Conservation (phyloP, 2,329 filamentous ascomycete genomes). For the Sclerotinia trifoliorum region DNA sequence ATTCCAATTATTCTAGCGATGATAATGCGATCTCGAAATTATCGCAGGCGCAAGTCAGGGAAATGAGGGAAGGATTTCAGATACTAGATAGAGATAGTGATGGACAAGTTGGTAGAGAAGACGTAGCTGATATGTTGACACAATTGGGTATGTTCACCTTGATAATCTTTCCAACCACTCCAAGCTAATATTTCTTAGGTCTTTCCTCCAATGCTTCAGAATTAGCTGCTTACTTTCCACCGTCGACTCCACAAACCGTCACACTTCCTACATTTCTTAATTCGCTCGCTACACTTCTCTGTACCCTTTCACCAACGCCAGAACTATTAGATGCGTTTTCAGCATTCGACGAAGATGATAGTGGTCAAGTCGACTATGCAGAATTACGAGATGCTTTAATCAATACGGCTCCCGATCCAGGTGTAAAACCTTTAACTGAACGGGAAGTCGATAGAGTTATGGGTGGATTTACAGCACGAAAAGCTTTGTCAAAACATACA, state of each 20-base stretch:
- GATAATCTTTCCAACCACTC: not conserved
- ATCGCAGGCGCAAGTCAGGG: constrained; percentile 78
- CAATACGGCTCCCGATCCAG: constrained; percentile 75
- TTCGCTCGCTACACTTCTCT: constrained; percentile 71
- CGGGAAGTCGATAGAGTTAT: constrained; percentile 85
- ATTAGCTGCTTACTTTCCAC: constrained; percentile 79
- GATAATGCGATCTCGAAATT: constrained; percentile 65
- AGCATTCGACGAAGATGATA: constrained; percentile 94
- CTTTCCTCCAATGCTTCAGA: constrained; percentile 70
- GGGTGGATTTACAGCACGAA: constrained; percentile 77
- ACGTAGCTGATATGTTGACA: constrained; percentile 82
- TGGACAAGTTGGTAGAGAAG: constrained; percentile 75
- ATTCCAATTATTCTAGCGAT: constrained; percentile 28
- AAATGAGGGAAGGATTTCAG: constrained; percentile 89
- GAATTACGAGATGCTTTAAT: constrained; percentile 82
- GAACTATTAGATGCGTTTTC: constrained; percentile 89
- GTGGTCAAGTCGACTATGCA: constrained; percentile 81
- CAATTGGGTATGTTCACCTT: constrained; percentile 63
- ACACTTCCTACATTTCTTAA: constrained; percentile 85
- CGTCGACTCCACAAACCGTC: constrained; percentile 68
- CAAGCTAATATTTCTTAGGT: constrained; percentile 47
- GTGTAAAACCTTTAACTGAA: constrained; percentile 61
- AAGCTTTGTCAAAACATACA: constrained; percentile 70
- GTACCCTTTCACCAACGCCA: constrained; percentile 69
- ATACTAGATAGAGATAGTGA: constrained; percentile 89